Conservation (phyloP, 2,329 filamentous ascomycete species). For the Trichoderma gracile region DNA sequence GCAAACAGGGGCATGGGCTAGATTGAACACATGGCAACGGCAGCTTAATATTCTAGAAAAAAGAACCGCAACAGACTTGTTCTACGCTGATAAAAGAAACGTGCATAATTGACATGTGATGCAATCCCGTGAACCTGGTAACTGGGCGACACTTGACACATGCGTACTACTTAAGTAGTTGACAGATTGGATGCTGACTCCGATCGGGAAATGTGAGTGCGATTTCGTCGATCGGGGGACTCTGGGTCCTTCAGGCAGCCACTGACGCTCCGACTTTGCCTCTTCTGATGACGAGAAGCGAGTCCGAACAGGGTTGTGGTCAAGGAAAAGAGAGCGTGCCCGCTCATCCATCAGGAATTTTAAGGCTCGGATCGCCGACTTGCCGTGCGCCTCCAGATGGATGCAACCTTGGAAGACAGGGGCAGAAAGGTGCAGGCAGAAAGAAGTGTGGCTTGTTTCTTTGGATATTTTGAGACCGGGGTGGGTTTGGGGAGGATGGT, state of each 20-base stretch:
- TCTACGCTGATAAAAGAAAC: no score
- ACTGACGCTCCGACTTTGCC: neutral
- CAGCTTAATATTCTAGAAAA: no score
- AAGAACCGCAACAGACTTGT: no score
- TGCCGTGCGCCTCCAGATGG: neutral
- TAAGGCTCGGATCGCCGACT: constrained; percentile 1
- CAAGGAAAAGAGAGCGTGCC: neutral
- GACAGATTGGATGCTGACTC: no score
- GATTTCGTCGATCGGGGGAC: neutral
- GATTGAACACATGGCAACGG: neutral
- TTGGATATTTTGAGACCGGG: neutral
- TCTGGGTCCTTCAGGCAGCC: neutral
- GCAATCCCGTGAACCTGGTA: no score
- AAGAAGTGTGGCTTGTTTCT: no score
- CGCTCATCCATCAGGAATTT: neutral
- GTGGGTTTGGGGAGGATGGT: no score
- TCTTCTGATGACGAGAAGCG: neutral
- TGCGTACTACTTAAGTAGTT: no score
- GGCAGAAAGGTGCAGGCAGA: neutral
- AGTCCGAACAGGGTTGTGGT: neutral
- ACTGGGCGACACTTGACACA: no score
- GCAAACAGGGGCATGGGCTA: neutral
- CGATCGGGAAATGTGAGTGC: no score
- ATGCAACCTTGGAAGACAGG: neutral
- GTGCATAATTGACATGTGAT: no score